These are phyloP conservation scores for Verticillium tricorpus DNA, from an alignment of 2,329 filamentous ascomycete species.

Conservation along the genomic window DNA sequence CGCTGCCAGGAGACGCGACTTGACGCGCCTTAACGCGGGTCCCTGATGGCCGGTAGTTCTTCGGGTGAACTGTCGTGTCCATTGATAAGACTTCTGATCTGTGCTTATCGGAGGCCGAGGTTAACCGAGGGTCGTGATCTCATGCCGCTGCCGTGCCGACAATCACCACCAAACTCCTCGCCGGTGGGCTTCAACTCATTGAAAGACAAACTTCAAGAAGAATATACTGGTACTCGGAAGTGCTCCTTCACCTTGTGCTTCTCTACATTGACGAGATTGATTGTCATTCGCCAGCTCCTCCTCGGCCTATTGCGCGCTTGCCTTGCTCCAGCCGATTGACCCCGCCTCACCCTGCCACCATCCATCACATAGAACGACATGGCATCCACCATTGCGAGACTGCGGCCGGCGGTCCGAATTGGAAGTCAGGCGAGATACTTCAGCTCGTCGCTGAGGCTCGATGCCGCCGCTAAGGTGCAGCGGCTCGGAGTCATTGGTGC, in stretches of 20 bases:
- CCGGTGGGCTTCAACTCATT: not conserved
- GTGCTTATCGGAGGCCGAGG: slow-evolving; percentile 29
- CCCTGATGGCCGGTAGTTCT: not conserved
- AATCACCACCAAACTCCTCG: not conserved
- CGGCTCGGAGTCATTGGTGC: slow-evolving; percentile 88
- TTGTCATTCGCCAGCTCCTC: not conserved
- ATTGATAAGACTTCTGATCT: not conserved
- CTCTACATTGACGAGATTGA: not conserved
- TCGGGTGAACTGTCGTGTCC: not conserved
- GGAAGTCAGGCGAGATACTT: slow-evolving; percentile 53
- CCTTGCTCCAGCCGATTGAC: not conserved
- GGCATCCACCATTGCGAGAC: slow-evolving; percentile 10
- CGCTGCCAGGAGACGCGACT: slow-evolving; percentile 6
- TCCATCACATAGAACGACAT: slow-evolving; percentile 3
- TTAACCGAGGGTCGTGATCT: slow-evolving; percentile 27
- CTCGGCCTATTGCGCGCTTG: not conserved
- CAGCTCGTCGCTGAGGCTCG: slow-evolving; percentile 59
- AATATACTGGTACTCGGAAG: not conserved
- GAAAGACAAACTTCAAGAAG: not conserved
- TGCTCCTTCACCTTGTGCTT: not conserved
- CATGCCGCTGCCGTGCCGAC: not conserved
- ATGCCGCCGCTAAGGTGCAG: slow-evolving; percentile 67
- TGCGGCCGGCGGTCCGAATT: slow-evolving; percentile 12
- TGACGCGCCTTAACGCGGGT: slow-evolving; percentile 4
- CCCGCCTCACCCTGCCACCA: not conserved